A percentile compares a stretch with the other conserved stretches of the same genome.
These are phyloP conservation scores for Jamesozyma jinghongensis DNA, from an alignment of 805 yeast genomes.

Conservation along the genomic window DNA sequence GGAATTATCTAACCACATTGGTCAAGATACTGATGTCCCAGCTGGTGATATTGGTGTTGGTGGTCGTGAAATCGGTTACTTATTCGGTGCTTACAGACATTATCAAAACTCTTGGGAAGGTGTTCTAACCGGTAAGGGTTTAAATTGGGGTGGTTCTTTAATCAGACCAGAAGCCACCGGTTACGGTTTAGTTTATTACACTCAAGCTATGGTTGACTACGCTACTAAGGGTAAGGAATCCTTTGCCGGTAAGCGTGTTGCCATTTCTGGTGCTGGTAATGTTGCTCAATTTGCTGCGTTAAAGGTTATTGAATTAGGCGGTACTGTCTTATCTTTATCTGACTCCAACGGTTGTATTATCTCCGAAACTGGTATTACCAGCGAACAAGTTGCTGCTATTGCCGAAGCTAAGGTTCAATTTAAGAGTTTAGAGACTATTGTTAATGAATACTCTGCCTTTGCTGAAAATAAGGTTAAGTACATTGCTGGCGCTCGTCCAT, in stretches of 20 bases:
- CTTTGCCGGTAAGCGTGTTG: conserved; percentile 87
- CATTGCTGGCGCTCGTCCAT: conserved; percentile 91
- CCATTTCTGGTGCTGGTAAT: conserved; percentile 97
- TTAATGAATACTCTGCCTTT: conserved; percentile 49
- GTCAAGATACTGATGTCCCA: conserved; percentile 95
- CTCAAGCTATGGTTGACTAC: conserved; percentile 93
- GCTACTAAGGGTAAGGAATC: conserved; percentile 85
- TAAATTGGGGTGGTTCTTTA: conserved; percentile 97
- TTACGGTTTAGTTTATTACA: conserved; percentile 93
- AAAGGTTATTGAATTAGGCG: conserved; percentile 95
- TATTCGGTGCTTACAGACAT: conserved; percentile 94
- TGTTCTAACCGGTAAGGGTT: conserved; percentile 96
- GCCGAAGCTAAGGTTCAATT: conserved; percentile 72
- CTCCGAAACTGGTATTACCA: conserved; percentile 70
- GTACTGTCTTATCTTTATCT: conserved; percentile 84
- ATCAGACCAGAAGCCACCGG: conserved; percentile 99
- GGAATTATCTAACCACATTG: conserved; percentile 92
- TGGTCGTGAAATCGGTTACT: conserved; percentile 86
- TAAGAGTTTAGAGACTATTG: conserved; percentile 63
- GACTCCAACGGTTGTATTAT: conserved; percentile 91
- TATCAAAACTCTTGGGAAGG: conserved; percentile 92
- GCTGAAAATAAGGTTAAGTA: conserved; percentile 57
- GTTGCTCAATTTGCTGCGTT: conserved; percentile 99
- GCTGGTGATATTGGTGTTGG: conserved; percentile 99
- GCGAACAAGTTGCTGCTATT: conserved; percentile 68